Percentiles rank a stretch among this genome's conserved stretches.
These are phyloP conservation scores for Stromatinia cepivora DNA, from an alignment of 2,329 filamentous ascomycete genomes.

Conservation along the genomic window DNA sequence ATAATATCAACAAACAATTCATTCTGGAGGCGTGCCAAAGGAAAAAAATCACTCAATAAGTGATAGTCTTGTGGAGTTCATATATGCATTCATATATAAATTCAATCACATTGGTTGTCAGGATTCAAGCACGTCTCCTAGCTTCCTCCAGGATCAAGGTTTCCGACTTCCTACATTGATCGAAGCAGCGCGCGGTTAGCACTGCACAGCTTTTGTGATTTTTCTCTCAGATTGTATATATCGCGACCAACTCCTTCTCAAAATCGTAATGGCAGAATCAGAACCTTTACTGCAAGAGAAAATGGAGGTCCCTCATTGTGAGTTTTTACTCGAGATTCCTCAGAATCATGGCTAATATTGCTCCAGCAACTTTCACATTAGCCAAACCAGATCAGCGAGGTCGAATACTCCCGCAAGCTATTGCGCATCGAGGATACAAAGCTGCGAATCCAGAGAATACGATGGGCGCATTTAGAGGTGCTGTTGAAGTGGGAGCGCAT, in stretches of 20 bases:
- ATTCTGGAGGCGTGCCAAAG: not conserved
- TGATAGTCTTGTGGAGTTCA: not conserved
- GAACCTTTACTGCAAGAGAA: conserved; percentile 22
- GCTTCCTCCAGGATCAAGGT: conserved; percentile 9
- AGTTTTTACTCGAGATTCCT: not conserved
- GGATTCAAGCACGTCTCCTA: not conserved
- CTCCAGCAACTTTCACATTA: conserved; percentile 35
- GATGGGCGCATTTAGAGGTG: conserved; percentile 73
- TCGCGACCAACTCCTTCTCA: not conserved
- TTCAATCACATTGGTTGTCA: not conserved
- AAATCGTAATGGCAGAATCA: conserved; percentile 17
- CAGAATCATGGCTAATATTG: conserved; percentile 14
- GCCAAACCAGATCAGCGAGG: conserved; percentile 32
- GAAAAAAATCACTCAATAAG: not conserved
- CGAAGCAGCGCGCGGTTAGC: conserved; percentile 6
- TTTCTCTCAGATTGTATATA: not conserved
- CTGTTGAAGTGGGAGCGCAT: conserved; percentile 71
- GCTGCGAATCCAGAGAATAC: conserved; percentile 81
- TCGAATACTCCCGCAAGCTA: conserved; percentile 59
- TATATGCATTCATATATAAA: not conserved
- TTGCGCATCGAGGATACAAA: conserved; percentile 79
- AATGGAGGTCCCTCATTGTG: conserved; percentile 22
- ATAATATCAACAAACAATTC: not conserved
- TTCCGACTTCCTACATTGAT: conserved; percentile 5
- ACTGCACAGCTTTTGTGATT: conserved; percentile 2